These are phyloP conservation scores for Yamadazyma akitaensis DNA, from an alignment of 805 yeast genomes.

Conservation along the genomic window DNA sequence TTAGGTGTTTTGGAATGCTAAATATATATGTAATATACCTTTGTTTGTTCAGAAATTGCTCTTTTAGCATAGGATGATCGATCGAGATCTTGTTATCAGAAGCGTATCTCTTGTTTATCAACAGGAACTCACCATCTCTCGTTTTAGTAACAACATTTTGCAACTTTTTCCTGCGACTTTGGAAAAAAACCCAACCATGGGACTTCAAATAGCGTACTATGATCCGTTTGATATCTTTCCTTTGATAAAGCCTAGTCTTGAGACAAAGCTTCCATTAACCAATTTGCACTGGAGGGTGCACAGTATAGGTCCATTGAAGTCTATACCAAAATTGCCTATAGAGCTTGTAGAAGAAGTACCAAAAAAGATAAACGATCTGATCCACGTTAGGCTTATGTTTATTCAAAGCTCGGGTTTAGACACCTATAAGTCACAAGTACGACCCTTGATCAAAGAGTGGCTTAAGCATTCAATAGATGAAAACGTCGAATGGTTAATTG, in stretches of 20 bases:
- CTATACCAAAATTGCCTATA: conserved; percentile 59
- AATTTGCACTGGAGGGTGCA: conserved; percentile 66
- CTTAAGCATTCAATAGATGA: conserved; percentile 40
- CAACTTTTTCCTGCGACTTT: conserved; percentile 1
- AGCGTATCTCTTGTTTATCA: not conserved
- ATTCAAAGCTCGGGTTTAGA: conserved; percentile 66
- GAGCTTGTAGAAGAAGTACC: conserved; percentile 58
- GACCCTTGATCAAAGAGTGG: conserved; percentile 87
- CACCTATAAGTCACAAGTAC: conserved; percentile 69
- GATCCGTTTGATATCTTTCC: conserved; percentile 69
- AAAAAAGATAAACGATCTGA: conserved; percentile 22
- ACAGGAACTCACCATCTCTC: no score
- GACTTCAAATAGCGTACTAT: conserved; percentile 38
- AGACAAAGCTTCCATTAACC: conserved; percentile 50
- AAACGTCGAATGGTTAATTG: conserved; percentile 57
- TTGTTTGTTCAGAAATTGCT: no score
- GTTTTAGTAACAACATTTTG: not conserved
- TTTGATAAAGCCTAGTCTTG: conserved; percentile 41
- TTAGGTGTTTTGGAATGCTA: not conserved
- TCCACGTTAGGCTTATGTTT: conserved; percentile 66
- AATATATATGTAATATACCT: no score
- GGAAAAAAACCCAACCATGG: not conserved
- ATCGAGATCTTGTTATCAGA: not conserved
- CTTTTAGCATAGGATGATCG: no score
- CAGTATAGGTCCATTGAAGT: conserved; percentile 51